phyloP scores from a whole-genome alignment of 1,139 yeast species.

The Candida freyschussii region DNA sequence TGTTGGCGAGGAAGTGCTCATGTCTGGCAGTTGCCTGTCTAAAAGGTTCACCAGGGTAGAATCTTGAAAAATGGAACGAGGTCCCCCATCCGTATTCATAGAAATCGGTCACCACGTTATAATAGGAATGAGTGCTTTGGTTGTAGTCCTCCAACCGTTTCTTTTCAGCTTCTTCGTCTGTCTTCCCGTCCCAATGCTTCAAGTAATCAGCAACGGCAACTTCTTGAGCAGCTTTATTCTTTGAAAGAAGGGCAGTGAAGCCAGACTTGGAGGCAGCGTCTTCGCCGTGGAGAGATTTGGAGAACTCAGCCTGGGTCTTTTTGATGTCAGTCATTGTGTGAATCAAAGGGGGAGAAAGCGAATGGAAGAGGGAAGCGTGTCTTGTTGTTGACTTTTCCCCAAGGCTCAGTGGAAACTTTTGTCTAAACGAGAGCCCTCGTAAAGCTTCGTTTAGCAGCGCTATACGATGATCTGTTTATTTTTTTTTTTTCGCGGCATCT shows the following conservation, averaged over 20 bases:
- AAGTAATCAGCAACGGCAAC: slow-evolving; percentile 88
- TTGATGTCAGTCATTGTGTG: slow-evolving; percentile 19
- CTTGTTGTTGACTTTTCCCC: too few relatives aligned
- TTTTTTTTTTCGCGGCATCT: too few relatives aligned
- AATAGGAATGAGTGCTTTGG: slow-evolving; percentile 88
- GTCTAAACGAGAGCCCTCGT: too few relatives aligned
- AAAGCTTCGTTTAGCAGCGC: too few relatives aligned
- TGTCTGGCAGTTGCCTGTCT: slow-evolving; percentile 95
- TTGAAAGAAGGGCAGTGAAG: slow-evolving; percentile 67
- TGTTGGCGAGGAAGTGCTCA: slow-evolving; percentile 89
- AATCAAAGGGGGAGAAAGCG: too few relatives aligned
- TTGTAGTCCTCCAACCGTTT: slow-evolving; percentile 82
- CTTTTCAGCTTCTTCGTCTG: slow-evolving; percentile 66
- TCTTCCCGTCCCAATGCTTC: slow-evolving; percentile 94
- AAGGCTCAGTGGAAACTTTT: too few relatives aligned
- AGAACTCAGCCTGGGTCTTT: slow-evolving; percentile 52
- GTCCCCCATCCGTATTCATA: slow-evolving; percentile 99
- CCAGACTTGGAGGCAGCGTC: slow-evolving; percentile 65
- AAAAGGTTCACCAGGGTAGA: slow-evolving; percentile 90
- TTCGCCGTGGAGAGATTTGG: slow-evolving; percentile 81
- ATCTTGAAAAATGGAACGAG: slow-evolving; percentile 96
- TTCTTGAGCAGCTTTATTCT: slow-evolving; percentile 72
- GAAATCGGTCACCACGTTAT: slow-evolving; percentile 92
- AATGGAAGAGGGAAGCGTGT: too few relatives aligned
- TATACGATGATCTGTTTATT: too few relatives aligned